A percentile compares a stretch with the other conserved stretches of the same genome.
phyloP scores from a whole-genome alignment of 208 protist species.

The Angomonas desouzai region DNA sequence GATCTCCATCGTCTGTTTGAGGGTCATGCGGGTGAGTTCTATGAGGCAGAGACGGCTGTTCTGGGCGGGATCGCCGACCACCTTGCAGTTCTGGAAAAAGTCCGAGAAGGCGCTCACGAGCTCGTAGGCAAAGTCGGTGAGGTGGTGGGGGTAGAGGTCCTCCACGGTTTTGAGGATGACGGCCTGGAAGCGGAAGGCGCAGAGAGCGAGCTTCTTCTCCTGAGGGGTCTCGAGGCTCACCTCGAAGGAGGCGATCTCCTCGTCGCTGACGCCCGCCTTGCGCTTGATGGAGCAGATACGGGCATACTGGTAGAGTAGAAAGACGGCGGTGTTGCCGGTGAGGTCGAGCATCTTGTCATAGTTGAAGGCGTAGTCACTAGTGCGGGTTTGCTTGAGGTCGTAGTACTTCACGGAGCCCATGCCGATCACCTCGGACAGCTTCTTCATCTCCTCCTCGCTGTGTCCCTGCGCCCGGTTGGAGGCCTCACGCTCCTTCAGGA shows the following conservation, averaged over 20 bases:
- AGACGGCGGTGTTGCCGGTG: conserved; percentile 96
- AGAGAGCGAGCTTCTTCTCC: conserved; percentile 85
- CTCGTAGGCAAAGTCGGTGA: conserved; percentile 96
- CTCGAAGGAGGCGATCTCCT: conserved; percentile 46
- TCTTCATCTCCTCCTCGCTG: conserved; percentile 74
- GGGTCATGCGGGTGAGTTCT: conserved; percentile 85
- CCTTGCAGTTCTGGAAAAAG: conserved; percentile 94
- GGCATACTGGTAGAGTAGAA: conserved; percentile 97
- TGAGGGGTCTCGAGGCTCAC: conserved; percentile 73
- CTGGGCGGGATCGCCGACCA: conserved; percentile 79
- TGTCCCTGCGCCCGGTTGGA: conserved; percentile 75
- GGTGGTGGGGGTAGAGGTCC: conserved; percentile 90
- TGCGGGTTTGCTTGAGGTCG: conserved; percentile 94
- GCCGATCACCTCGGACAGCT: conserved; percentile 89
- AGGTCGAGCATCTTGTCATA: conserved; percentile 96
- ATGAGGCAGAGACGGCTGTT: conserved; percentile 88
- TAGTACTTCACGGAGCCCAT: conserved; percentile 97
- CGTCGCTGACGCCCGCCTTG: conserved; percentile 74
- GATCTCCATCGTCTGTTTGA: conserved; percentile 89
- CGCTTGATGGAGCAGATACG: conserved; percentile 94
- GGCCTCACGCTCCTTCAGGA: conserved; percentile 80
- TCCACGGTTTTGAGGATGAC: conserved; percentile 85
- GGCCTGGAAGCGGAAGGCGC: conserved; percentile 83
- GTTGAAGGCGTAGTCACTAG: conserved; percentile 94
- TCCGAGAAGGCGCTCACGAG: conserved; percentile 91